Evolutionary conservation across 2,329 filamentous ascomycete genomes (phyloP).

Genomic region (Blastomyces parvus): DNA sequence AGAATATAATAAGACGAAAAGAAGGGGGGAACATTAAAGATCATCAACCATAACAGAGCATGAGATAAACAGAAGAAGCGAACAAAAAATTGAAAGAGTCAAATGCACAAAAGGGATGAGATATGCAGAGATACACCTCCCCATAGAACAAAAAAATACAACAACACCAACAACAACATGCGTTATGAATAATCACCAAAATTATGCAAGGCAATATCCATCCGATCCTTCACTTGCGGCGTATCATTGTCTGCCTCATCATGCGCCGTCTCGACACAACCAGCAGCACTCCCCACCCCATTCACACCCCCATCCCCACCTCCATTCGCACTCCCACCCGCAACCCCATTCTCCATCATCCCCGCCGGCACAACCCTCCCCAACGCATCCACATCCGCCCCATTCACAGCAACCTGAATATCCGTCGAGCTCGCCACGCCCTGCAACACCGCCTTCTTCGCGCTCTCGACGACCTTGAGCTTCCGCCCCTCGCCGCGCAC

Average conservation of each 20-base stretch:
- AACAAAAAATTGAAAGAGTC: neutral
- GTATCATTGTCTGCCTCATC: slow-evolving; percentile 25
- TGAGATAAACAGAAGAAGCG: neutral
- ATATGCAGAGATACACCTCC: too few species aligned
- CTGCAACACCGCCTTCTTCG: slow-evolving; percentile 54
- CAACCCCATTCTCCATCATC: slow-evolving; percentile 7
- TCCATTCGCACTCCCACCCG: neutral
- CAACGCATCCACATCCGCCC: slow-evolving; percentile 48
- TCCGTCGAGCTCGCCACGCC: slow-evolving; percentile 53
- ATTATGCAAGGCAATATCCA: slow-evolving; percentile 56
- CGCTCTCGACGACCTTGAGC: slow-evolving; percentile 55
- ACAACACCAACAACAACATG: neutral
- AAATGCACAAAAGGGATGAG: too few species aligned
- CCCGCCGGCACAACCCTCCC: slow-evolving; percentile 49
- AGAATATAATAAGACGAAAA: neutral
- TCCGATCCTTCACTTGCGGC: slow-evolving; percentile 39
- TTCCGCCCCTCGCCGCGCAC: slow-evolving; percentile 62
- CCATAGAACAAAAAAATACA: too few species aligned
- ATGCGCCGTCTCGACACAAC: slow-evolving; percentile 5
- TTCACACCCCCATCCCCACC: neutral
- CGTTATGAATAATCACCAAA: slow-evolving; percentile 35
- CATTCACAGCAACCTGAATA: slow-evolving; percentile 53
- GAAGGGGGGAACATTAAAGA: neutral
- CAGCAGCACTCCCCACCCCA: neutral
- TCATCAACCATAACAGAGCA: neutral